Conservation (phyloP, 352 stramenopile genomes). For the Phytopythium ostracodes region DNA sequence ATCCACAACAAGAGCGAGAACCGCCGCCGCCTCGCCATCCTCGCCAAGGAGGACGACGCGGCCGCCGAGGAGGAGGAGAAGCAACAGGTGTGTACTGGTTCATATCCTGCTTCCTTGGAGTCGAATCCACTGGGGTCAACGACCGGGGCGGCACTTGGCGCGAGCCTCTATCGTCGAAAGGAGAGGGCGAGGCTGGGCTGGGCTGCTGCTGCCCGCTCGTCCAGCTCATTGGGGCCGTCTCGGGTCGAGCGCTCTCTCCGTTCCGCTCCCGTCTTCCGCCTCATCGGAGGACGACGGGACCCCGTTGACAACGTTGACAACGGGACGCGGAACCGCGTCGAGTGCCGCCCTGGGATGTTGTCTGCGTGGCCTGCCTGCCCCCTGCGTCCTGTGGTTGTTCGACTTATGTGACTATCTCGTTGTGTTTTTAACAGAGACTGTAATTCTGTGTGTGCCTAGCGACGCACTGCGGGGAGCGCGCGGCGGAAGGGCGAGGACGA, state of each 20-base stretch:
- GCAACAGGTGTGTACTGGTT: conserved; percentile 23
- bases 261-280: not conserved
- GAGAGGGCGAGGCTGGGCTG: not conserved
- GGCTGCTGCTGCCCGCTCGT: not conserved
- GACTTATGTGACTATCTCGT: conserved; percentile 86
- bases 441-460: conserved; percentile 89
- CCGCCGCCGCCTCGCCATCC: conserved; percentile 73
- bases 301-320: conserved; percentile 10
- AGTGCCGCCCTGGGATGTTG: conserved; percentile 29
- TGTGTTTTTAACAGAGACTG: conserved; percentile 91
- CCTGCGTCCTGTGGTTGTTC: conserved; percentile 52
- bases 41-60: conserved; percentile 58
- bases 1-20: conserved; percentile 88
- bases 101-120: conserved; percentile 13
- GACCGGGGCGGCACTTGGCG: conserved; percentile 17
- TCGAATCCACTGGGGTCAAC: conserved; percentile 4
- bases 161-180: conserved; percentile 4
- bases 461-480: conserved; percentile 62
- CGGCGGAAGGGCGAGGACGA: conserved; percentile 73
- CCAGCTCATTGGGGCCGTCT: conserved; percentile 7
- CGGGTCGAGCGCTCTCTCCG: conserved; percentile 3
- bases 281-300: conserved; percentile 13
- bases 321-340: conserved; percentile 4
- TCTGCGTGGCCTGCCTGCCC: conserved; percentile 28
- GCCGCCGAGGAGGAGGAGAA: conserved; percentile 61